phyloP scores from a whole-genome alignment of 1,139 yeast genomes.

The Yamadazyma spencermartinsiae region DNA sequence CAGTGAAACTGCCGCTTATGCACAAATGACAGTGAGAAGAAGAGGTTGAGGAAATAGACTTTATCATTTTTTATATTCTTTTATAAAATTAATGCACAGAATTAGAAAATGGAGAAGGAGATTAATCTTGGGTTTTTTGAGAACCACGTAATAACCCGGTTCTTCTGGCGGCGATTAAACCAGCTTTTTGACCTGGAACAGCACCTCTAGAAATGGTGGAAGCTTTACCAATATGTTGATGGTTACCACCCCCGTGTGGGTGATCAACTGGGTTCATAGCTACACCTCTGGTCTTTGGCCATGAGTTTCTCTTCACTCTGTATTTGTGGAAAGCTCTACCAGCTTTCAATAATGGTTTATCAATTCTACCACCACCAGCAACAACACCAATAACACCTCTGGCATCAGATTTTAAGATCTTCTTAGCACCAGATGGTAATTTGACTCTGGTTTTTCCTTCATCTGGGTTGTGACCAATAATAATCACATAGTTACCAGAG shows the following conservation, averaged over 20 bases:
- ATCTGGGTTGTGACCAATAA: slow-evolving; percentile 98
- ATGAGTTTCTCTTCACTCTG: slow-evolving; percentile 98
- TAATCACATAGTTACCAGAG: slow-evolving; percentile 98
- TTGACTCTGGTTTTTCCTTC: slow-evolving; percentile 99
- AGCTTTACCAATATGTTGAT: slow-evolving; percentile 99
- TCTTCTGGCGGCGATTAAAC: slow-evolving; percentile 99
- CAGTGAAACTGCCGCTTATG: too few species aligned
- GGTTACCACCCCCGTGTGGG: slow-evolving; percentile 99
- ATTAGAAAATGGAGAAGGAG: slow-evolving; percentile 12
- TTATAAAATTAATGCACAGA: slow-evolving; percentile 15
- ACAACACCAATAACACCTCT: slow-evolving; percentile 99
- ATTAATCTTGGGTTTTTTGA: slow-evolving; percentile 88
- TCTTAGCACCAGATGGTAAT: slow-evolving; percentile 99
- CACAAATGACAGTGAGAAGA: slow-evolving; percentile 3
- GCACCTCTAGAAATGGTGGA: slow-evolving; percentile 99
- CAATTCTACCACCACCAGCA: slow-evolving; percentile 99
- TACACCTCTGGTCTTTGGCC: slow-evolving; percentile 99
- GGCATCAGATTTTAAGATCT: slow-evolving; percentile 90
- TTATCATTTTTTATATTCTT: slow-evolving; percentile 2
- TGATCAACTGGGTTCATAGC: slow-evolving; percentile 99
- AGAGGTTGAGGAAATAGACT: not conserved
- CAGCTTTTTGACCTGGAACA: slow-evolving; percentile 99
- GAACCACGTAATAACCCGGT: slow-evolving; percentile 99
- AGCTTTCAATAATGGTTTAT: slow-evolving; percentile 98
- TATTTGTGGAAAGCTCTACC: slow-evolving; percentile 99